Evolutionary conservation across 805 yeast genomes (phyloP).

Genomic region (Candida sakaeoensis): DNA sequence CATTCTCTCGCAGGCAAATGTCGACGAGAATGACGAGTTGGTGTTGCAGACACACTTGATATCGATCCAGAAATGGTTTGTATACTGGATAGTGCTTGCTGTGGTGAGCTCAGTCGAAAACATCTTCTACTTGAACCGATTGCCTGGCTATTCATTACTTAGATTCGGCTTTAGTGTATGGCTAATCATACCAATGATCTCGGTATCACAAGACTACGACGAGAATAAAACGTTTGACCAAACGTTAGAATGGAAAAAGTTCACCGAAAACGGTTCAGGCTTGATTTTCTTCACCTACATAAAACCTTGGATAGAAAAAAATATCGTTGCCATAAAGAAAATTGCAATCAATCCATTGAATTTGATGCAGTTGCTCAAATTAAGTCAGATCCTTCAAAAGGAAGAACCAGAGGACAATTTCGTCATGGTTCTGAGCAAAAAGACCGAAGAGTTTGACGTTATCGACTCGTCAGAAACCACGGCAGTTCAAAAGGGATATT

Average conservation of each 20-base stretch:
- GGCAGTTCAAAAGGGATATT: slow-evolving; percentile 6
- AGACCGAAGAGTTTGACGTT: slow-evolving; percentile 41
- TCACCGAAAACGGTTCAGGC: slow-evolving; percentile 31
- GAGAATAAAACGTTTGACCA: slow-evolving; percentile 8
- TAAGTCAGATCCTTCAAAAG: neutral
- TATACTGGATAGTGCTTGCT: slow-evolving; percentile 65
- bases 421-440: slow-evolving; percentile 13
- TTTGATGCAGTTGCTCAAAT: slow-evolving; percentile 8
- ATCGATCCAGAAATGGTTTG: slow-evolving; percentile 38
- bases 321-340: slow-evolving; percentile 7
- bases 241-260: slow-evolving; percentile 27
- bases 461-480: slow-evolving; percentile 35
- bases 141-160: slow-evolving; percentile 55
- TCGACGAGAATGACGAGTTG: slow-evolving; percentile 13
- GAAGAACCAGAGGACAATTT: neutral
- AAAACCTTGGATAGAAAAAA: slow-evolving; percentile 20
- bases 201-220: slow-evolving; percentile 11
- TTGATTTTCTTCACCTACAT: slow-evolving; percentile 26
- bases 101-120: slow-evolving; percentile 37
- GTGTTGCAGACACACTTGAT: slow-evolving; percentile 22
- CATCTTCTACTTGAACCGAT: slow-evolving; percentile 38
- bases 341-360: slow-evolving; percentile 6
- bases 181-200: slow-evolving; percentile 50
- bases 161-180: slow-evolving; percentile 51
- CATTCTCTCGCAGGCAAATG: slow-evolving; percentile 17